Evolutionary conservation across 2,329 filamentous ascomycete genomes (phyloP).

Genomic region (Bipolaris cookei): DNA sequence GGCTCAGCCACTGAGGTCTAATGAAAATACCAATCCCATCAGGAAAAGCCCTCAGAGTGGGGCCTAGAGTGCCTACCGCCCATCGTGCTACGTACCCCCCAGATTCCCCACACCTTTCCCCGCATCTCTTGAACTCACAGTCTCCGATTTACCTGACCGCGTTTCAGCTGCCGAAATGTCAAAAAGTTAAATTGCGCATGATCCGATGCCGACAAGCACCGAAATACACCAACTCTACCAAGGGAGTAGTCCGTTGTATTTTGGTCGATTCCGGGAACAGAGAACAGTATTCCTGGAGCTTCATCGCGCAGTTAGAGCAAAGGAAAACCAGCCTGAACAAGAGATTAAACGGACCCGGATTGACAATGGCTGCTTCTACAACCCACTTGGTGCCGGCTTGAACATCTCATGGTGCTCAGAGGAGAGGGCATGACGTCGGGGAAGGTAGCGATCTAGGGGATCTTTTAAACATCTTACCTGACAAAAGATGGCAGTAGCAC

Average conservation of each 20-base stretch:
- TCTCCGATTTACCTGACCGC: not conserved
- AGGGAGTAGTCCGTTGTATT: not conserved
- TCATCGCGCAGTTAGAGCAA: not conserved
- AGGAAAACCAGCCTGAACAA: not conserved
- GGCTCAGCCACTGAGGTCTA: not conserved
- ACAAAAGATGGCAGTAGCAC: not conserved
- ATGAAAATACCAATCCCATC: not conserved
- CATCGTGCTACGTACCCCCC: not conserved
- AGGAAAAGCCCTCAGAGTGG: not conserved
- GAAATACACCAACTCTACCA: not conserved
- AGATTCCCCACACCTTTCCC: not conserved
- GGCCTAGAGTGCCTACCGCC: not conserved
- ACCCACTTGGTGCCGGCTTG: not conserved
- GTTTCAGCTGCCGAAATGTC: constrained; percentile 14
- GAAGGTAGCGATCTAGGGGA: not conserved
- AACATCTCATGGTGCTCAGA: not conserved
- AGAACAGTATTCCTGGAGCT: not conserved
- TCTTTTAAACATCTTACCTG: not conserved
- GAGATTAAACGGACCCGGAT: not conserved
- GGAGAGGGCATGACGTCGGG: not conserved
- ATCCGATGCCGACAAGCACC: constrained; percentile 10
- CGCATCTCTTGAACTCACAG: not conserved
- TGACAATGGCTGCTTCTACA: not conserved
- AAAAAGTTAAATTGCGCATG: constrained; percentile 21
- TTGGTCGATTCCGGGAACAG: not conserved